Percentiles rank a stretch among this genome's conserved stretches.
Evolutionary conservation across 2,329 filamentous ascomycete genomes (phyloP).

Genomic region (Madurella mycetomatis): DNA sequence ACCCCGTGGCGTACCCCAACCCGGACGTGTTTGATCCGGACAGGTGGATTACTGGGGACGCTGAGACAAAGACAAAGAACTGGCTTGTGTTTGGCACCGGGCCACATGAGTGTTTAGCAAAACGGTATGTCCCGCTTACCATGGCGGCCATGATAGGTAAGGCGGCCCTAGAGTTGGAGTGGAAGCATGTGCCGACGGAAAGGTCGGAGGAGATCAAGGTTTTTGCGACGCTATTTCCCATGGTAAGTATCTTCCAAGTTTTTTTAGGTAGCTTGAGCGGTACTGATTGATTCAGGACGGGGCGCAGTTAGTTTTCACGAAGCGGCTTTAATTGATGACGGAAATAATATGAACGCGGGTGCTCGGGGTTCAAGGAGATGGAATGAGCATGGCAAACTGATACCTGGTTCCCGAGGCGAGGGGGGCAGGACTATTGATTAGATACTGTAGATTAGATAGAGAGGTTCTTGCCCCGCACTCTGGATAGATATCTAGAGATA

Average conservation of each 20-base stretch:
- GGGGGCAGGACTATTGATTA: no score
- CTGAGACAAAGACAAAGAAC: constrained; percentile 47
- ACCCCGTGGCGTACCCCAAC: no score
- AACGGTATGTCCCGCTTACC: constrained; percentile 45
- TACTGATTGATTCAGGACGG: constrained; percentile 8
- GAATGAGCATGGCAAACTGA: no score
- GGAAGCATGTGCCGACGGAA: no score
- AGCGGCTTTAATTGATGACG: not conserved
- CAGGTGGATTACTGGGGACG: constrained; percentile 49
- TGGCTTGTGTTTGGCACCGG: constrained; percentile 52
- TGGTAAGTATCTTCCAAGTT: no score
- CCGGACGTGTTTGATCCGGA: constrained; percentile 28
- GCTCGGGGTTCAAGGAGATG: no score
- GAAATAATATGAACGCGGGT: no score
- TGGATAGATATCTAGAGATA: no score
- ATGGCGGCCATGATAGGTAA: constrained; percentile 51
- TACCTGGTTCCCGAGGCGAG: no score
- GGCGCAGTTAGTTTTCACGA: constrained; percentile 14
- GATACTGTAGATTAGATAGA: no score
- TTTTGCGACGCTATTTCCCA: constrained; percentile 44
- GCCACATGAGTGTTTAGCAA: constrained; percentile 43
- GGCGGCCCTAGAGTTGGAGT: constrained; percentile 29
- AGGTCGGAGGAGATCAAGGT: constrained; percentile 47
- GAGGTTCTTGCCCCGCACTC: no score
- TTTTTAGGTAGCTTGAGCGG: no score